Conservation (phyloP, 495 filamentous ascomycete species). For the Clohesyomyces aquaticus region DNA sequence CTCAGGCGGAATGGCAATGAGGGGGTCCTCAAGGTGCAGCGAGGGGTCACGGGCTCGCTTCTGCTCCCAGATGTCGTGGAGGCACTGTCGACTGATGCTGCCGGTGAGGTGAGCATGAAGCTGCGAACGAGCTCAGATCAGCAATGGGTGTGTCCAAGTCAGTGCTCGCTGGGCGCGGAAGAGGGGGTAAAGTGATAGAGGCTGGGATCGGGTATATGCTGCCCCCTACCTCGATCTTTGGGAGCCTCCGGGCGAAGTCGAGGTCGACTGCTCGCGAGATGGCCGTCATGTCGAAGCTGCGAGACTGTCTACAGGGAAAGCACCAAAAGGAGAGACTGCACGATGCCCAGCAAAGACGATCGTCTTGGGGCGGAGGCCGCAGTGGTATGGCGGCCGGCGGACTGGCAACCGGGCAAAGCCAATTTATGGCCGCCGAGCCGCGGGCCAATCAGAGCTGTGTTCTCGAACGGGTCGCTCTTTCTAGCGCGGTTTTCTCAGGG, state of each 20-base stretch:
- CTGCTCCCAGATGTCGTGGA: conserved; percentile 73
- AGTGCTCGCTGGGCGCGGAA: conserved; percentile 23
- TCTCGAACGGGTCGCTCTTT: conserved; percentile 7
- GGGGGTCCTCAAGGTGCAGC: conserved; percentile 65
- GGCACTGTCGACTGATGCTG: conserved; percentile 73
- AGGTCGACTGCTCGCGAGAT: conserved; percentile 10
- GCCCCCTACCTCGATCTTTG: conserved; percentile 49
- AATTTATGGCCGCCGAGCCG: neutral
- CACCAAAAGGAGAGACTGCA: neutral
- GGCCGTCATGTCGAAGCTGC: neutral
- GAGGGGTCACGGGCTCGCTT: conserved; percentile 58
- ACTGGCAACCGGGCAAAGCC: neutral
- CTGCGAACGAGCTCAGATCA: conserved; percentile 48
- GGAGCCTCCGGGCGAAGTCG: conserved; percentile 39
- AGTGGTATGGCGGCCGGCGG: neutral
- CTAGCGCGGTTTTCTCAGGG: neutral
- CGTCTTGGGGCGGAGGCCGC: neutral
- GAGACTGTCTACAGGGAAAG: neutral
- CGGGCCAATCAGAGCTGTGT: neutral
- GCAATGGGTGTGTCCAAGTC: conserved; percentile 14
- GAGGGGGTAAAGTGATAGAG: conserved; percentile 1
- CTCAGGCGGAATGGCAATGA: conserved; percentile 66
- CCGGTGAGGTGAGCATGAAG: conserved; percentile 85
- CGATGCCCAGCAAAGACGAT: neutral
- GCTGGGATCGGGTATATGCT: conserved; percentile 25